Conservation (phyloP, 2,329 filamentous ascomycete genomes). For the Mycosphaerella sp. region DNA sequence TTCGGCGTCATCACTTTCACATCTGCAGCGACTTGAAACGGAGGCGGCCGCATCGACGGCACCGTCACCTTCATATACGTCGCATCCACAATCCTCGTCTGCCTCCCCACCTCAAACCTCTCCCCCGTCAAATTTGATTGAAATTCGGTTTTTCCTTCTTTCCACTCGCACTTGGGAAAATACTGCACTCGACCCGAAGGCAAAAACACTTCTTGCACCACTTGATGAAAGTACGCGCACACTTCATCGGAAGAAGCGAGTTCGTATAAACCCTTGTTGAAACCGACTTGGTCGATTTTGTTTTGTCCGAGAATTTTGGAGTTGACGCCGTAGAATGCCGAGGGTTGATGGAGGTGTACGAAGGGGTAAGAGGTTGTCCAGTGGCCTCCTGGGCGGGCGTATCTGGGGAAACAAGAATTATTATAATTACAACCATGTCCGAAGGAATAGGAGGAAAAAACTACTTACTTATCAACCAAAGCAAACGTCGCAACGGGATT, state of each 20-base stretch:
- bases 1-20: slow-evolving; percentile 13
- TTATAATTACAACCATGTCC: not conserved
- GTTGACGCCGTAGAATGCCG: slow-evolving; percentile 22
- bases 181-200: slow-evolving; percentile 19
- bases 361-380: slow-evolving; percentile 21
- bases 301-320: slow-evolving; percentile 13
- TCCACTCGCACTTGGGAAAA: slow-evolving; percentile 18
- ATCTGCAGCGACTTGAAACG: slow-evolving; percentile 10
- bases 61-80: slow-evolving; percentile 19
- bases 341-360: slow-evolving; percentile 21
- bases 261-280: slow-evolving; percentile 19
- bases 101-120: slow-evolving; percentile 3
- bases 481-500: slow-evolving; percentile 10
- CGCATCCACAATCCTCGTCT: slow-evolving; percentile 19
- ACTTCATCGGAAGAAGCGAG: slow-evolving; percentile 17
- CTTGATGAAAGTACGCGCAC: slow-evolving; percentile 15
- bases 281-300: slow-evolving; percentile 17
- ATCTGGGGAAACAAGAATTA: not conserved
- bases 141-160: slow-evolving; percentile 10
- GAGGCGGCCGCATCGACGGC: slow-evolving; percentile 17
- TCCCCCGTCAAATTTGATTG: slow-evolving; percentile 12
- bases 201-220: slow-evolving; percentile 18
- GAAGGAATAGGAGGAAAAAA: not conserved
- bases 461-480: slow-evolving; percentile 13
- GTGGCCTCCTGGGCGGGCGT: slow-evolving; percentile 19